Percentiles rank a stretch among this genome's conserved stretches.
These are phyloP conservation scores for Rhizopogon vinicolor DNA, from an alignment of 768 basidiomycete species.

Conservation along the genomic window DNA sequence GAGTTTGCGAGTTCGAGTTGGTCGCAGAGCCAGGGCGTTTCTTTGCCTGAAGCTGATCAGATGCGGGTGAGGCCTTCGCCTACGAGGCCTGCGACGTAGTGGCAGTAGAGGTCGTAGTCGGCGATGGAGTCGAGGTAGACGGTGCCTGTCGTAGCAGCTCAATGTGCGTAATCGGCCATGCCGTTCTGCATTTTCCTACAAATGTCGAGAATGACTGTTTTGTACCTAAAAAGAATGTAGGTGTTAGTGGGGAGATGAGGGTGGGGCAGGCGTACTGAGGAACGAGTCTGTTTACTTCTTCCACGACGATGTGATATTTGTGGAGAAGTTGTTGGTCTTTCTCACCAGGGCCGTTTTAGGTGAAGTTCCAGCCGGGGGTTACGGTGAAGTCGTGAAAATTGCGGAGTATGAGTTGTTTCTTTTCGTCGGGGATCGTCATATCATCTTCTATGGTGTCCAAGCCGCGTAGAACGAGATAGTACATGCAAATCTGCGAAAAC, in stretches of 20 bases:
- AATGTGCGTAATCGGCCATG: conserved; percentile 94
- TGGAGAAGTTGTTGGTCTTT: conserved; percentile 83
- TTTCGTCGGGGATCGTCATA: conserved; percentile 85
- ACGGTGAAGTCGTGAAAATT: conserved; percentile 76
- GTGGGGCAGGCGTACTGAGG: conserved; percentile 46
- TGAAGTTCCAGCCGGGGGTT: conserved; percentile 83
- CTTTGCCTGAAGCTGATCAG: conserved; percentile 83
- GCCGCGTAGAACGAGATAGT: conserved; percentile 90
- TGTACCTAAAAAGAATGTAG: conserved; percentile 44
- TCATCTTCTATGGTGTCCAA: conserved; percentile 99
- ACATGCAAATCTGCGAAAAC: conserved; percentile 75
- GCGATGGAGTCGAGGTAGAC: conserved; percentile 70
- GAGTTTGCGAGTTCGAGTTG: conserved; percentile 90
- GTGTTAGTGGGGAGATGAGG: conserved; percentile 2
- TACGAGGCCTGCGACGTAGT: conserved; percentile 96
- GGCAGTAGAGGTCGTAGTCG: conserved; percentile 97
- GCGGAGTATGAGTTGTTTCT: conserved; percentile 84
- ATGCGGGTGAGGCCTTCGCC: conserved; percentile 92
- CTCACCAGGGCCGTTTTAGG: conserved; percentile 78
- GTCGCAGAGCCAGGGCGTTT: conserved; percentile 63
- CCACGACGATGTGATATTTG: conserved; percentile 76
- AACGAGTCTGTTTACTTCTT: conserved; percentile 69
- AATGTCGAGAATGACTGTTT: conserved; percentile 78
- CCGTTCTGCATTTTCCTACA: conserved; percentile 84
- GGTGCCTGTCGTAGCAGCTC: conserved; percentile 64